phyloP scores from a whole-genome alignment of 148 eudicot genomes.

The Euryodendron excelsum region DNA sequence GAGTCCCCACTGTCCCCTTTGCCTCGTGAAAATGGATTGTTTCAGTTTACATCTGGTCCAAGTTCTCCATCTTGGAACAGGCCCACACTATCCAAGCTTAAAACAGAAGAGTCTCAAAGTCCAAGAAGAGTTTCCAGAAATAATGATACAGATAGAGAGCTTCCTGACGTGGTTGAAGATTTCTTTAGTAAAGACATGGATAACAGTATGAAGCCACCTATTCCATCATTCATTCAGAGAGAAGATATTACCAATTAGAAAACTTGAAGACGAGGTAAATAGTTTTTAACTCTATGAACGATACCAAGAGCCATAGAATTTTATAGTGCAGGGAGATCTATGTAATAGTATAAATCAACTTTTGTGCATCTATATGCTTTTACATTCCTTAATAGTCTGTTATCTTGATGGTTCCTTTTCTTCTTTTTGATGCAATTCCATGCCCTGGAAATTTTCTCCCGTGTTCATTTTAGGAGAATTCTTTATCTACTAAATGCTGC shows the following conservation, averaged over 20 bases:
- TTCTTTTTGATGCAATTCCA: not conserved
- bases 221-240: conserved; percentile 21
- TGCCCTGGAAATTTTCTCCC: too few species aligned
- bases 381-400: not conserved
- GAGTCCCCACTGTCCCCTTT: conserved; percentile 23
- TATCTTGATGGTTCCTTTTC: not conserved
- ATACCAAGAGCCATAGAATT: not conserved
- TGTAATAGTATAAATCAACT: not conserved
- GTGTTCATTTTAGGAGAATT: not conserved
- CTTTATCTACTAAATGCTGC: not conserved
- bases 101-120: conserved; percentile 17
- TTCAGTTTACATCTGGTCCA: conserved; percentile 24
- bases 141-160: conserved; percentile 11
- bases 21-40: conserved; percentile 36
- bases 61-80: conserved; percentile 33
- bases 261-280: not conserved
- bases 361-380: not conserved
- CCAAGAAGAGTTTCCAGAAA: conserved; percentile 12
- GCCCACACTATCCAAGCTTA: conserved; percentile 20
- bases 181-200: not conserved
- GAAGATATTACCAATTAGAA: conserved; percentile 17
- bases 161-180: conserved; percentile 29
- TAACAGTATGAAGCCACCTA: conserved; percentile 32
- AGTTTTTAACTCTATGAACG: not conserved
- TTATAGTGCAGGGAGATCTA: not conserved